These are phyloP conservation scores for Rubia balearica DNA, from an alignment of 305 asterid species.

Conservation along the genomic window DNA sequence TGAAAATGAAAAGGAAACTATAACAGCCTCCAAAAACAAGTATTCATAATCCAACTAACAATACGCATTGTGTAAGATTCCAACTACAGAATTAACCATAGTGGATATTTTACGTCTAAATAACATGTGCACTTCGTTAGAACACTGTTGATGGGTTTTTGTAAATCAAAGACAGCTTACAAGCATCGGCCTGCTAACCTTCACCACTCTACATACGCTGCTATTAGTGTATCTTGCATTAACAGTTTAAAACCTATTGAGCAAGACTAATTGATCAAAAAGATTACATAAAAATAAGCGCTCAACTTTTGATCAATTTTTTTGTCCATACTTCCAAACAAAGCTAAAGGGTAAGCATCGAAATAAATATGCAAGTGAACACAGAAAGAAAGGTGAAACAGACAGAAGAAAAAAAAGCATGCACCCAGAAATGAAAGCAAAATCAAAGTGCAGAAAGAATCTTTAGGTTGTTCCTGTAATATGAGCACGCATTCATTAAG, in stretches of 20 bases:
- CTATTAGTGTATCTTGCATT: neutral
- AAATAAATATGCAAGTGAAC: neutral
- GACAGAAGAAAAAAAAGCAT: neutral
- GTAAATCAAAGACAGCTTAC: neutral
- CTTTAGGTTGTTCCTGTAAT: neutral
- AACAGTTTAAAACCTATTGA: neutral
- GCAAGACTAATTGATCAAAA: conserved; percentile 3
- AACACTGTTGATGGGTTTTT: neutral
- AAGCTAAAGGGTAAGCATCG: neutral
- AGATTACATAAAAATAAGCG: neutral
- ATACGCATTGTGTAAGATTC: neutral
- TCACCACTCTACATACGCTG: neutral
- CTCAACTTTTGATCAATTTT: neutral
- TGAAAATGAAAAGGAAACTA: neutral
- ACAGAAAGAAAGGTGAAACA: neutral
- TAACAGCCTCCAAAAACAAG: neutral
- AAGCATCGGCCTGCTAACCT: neutral
- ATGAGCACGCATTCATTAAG: neutral
- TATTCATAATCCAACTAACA: neutral
- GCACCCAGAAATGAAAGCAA: neutral
- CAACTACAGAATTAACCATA: neutral
- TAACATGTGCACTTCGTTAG: neutral
- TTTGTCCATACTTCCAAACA: neutral
- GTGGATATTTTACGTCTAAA: neutral
- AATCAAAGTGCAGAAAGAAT: neutral